Evolutionary conservation across 306 rosid genomes (phyloP), one percentile per base, ranked within the genome.

Genomic region (Canavalia gladiata): DNA sequence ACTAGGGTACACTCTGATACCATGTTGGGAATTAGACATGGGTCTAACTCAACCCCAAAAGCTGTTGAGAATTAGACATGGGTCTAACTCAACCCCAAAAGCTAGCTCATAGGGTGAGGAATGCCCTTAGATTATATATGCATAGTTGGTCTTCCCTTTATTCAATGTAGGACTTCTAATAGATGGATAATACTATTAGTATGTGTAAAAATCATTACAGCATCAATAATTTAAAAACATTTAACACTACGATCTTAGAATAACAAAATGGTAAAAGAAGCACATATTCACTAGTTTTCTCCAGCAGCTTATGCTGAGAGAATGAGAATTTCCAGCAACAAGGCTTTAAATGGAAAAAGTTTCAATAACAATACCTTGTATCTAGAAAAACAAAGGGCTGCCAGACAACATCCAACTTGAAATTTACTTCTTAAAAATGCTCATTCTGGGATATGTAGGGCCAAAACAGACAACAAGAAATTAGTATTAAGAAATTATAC

Each of bases 381-480:
- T 77, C 49, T 1, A 69, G 68, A 82, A 60, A 76, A 29, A 58
- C 67, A 30, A 11, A 13, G 39, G 46, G 66, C 31, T 68, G 49
- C 68, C 31, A 68, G 42, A 56, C 68, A 77, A 77, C 63, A 42
- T 58, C 79, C 75, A 80, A 58, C 81, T 65, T 62, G 63, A 79
- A 60, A 35, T 62, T 41, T 34, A 64, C 77, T 33, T 64, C 66
- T 87, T 76, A 57, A 68, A 66, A 59, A 41, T 74, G 64, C 34
- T 72, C 78, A 67, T 74, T 81, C 57, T 86, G 79, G 59, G 79
- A 82, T 59, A 81, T 66, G 59, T 33, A 68, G 79, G 67, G 9
- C 58, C 55, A 72, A 45, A 72, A 83, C 77, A 78, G 72, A 84
- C 50, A 31, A 70, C 63, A 54, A 60, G 35, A 34, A 35, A 82